Conservation (phyloP, 768 basidiomycete genomes). For the Solioccasus polychromus region DNA sequence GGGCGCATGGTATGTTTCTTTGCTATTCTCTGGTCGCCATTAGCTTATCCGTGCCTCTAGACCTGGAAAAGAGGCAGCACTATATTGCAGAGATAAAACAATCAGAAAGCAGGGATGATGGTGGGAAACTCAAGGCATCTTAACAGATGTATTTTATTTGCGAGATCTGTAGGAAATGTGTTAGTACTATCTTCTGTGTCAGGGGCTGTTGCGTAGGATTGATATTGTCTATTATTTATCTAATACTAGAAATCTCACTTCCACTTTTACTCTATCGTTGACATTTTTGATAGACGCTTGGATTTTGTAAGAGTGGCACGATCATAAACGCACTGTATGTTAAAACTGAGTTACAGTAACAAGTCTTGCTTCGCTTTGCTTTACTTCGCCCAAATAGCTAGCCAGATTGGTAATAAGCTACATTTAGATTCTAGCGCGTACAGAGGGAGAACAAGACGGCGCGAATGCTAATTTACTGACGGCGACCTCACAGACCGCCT, state of each 20-base stretch:
- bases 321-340: no score
- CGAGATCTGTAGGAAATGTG: neutral
- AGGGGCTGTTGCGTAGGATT: no score
- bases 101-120: neutral
- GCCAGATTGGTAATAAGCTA: neutral
- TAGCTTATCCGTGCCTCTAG: constrained; percentile 28
- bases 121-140: neutral
- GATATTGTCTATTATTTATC: no score
- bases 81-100: constrained; percentile 36
- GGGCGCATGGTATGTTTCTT: constrained; percentile 67
- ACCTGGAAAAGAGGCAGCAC: constrained; percentile 60
- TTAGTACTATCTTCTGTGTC: no score
- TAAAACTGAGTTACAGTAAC: no score
- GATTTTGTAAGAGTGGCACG: no score
- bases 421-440: neutral
- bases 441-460: neutral
- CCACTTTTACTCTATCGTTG: no score
- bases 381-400: no score
- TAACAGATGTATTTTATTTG: neutral
- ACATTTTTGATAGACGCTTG: no score
- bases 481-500: constrained; percentile 44
- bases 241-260: no score
- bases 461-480: neutral
- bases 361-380: no score
- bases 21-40: neutral